Conservation (phyloP, 163 green algal genomes). For the Scenedesmus sp. region DNA sequence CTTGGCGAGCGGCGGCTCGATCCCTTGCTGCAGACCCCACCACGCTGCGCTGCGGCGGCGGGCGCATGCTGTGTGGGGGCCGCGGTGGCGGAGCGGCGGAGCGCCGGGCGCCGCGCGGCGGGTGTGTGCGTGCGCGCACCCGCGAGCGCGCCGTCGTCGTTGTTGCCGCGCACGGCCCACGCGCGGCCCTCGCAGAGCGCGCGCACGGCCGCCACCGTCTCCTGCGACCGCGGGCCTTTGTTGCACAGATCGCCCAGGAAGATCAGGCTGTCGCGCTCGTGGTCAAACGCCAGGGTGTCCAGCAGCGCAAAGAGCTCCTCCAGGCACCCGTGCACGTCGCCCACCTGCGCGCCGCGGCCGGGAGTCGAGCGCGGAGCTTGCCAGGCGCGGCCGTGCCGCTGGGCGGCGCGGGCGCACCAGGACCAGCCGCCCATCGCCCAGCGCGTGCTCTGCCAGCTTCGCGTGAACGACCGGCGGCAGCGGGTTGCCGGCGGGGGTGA, state of each 20-base stretch:
- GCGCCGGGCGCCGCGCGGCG: too few species aligned
- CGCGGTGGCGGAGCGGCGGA: too few species aligned
- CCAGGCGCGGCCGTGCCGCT: too few species aligned
- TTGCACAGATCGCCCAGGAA: conserved; percentile 10
- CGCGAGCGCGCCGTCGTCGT: conserved; percentile 31
- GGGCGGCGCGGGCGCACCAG: too few species aligned
- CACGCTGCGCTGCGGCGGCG: too few species aligned
- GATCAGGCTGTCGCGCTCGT: conserved; percentile 22
- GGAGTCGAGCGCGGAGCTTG: too few species aligned
- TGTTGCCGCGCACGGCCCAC: conserved; percentile 28
- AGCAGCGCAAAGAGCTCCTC: conserved; percentile 16
- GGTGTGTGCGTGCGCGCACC: too few species aligned
- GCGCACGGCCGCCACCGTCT: conserved; percentile 7
- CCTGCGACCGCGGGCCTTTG: conserved; percentile 29
- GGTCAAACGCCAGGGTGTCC: conserved; percentile 12
- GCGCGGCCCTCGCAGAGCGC: conserved; percentile 3
- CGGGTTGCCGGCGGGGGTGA: conserved; percentile 23
- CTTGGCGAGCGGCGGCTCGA: background rate
- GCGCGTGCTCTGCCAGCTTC: background rate
- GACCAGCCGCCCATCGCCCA: conserved; percentile 8
- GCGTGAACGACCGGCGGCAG: conserved; percentile 7
- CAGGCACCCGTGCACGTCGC: conserved; percentile 33
- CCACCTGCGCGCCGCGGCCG: too few species aligned
- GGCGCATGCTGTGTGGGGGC: too few species aligned
- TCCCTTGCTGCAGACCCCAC: background rate